phyloP scores from a whole-genome alignment of 192 early-diverging fungal genomes.

The Podila clonocystis region DNA sequence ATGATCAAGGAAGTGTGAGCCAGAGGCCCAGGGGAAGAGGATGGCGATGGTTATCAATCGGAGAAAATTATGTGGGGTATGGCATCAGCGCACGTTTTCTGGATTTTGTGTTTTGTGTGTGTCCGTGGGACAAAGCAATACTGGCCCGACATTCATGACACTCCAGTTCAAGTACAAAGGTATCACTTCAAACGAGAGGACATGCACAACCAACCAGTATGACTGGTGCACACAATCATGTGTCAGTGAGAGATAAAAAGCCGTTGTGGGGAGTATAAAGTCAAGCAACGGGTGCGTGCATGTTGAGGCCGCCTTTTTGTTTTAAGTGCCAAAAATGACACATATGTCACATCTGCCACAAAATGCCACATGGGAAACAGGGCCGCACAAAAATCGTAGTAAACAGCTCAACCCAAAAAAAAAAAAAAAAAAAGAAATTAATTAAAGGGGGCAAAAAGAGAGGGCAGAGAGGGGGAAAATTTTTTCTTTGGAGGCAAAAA shows the following conservation, averaged over 20 bases:
- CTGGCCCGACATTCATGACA: too few species aligned
- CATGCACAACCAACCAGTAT: background rate
- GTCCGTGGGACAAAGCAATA: background rate
- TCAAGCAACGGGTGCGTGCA: background rate
- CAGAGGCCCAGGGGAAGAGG: background rate
- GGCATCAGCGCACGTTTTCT: too few species aligned
- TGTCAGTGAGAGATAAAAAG: background rate
- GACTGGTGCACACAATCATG: too few species aligned
- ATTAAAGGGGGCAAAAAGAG: background rate
- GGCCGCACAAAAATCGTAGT: too few species aligned
- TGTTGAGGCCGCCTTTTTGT: background rate
- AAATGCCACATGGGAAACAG: background rate
- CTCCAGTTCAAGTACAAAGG: too few species aligned
- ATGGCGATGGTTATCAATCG: too few species aligned
- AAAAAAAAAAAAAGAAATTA: background rate
- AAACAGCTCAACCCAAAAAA: too few species aligned
- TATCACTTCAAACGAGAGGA: too few species aligned
- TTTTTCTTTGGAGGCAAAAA: background rate
- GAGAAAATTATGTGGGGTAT: too few species aligned
- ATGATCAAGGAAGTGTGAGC: background rate
- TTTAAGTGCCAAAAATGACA: background rate
- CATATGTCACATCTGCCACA: background rate
- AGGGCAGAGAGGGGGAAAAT: background rate
- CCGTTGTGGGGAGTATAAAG: background rate
- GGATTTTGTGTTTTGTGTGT: background rate